Evolutionary conservation across 768 basidiomycete species (phyloP).

Genomic region (Suillus tomentosus): DNA sequence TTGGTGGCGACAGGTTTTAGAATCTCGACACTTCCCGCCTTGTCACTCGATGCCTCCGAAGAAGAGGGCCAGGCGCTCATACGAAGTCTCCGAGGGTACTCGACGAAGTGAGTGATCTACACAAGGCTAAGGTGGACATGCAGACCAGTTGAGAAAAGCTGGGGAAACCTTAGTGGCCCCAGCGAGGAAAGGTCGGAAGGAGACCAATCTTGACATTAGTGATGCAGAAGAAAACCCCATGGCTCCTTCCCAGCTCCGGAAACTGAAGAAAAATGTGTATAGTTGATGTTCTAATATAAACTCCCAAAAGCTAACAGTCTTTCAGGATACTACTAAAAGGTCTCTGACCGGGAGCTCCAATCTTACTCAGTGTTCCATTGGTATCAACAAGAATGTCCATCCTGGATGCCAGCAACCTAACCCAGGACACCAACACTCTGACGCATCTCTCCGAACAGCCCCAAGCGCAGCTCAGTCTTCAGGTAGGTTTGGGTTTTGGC

Average conservation of each 20-base stretch:
- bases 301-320: background rate
- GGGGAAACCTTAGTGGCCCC: background rate
- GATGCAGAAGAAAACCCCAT: background rate
- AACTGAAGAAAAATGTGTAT: background rate
- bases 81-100: background rate
- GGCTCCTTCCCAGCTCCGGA: background rate
- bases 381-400: background rate
- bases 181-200: background rate
- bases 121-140: background rate
- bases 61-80: background rate
- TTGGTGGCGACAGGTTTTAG: background rate
- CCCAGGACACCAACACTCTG: background rate
- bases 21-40: background rate
- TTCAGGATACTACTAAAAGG: constrained; percentile 1
- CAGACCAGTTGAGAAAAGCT: background rate
- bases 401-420: background rate
- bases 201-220: background rate
- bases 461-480: background rate
- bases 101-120: background rate
- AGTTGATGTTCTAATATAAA: background rate
- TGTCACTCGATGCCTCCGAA: background rate
- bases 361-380: background rate
- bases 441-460: background rate
- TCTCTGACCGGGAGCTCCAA: background rate
- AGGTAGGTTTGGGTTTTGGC: background rate